Base-by-base conservation (phyloP, 495 filamentous ascomycete species). In the Penicillium fimorum region DNA sequence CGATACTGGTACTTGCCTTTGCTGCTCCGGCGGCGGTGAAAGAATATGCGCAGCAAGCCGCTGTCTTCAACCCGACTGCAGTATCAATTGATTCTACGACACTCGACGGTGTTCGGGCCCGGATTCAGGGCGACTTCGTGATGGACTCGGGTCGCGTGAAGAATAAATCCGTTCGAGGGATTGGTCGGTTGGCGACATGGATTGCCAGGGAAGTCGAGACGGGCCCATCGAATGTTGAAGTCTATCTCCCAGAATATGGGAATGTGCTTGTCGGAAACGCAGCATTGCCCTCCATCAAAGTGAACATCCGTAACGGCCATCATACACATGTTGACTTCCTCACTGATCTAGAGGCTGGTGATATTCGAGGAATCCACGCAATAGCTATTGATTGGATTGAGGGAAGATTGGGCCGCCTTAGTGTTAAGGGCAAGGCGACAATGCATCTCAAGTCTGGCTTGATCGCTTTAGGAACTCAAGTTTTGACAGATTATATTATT, bases 381-480 rank as follows among this genome's bases (percentile, higher is more conserved):
- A 81, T 97, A 54, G 91, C 90, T 17, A 85, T 91, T 59, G 90
- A 96, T 67, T 98, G 90, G 86, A 62, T 98, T 51, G 83, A 89
- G 18, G 92, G 93, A 32, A 83, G 79, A 50, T 69, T 98, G 47
- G 80, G 81, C 2, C 73, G 76, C 47, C 68, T 97, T 32, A 81
- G 78, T 47, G 66, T 97, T 3, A 77, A 82, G 47, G 92, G 88
- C 12, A 87, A 82, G 64, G 84, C 89, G 30, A 75, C 82, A 47
- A 64, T 97, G 25, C 74, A 76, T 27, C 63, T 97, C 10, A 90
- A 87, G 70, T 87, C 90, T 29, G 92, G 94, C 3, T 74, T 94
- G 41, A 75, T 97, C 58, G 71, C 78, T 50, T 76, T 97, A 10
- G 91, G 92, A 40, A 83, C 78, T 30, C 90, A 95, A 63, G 73